Evolutionary conservation across 805 yeast genomes (phyloP), one percentile per base, ranked within the genome.

Genomic region (Jamesozyma piceae): DNA sequence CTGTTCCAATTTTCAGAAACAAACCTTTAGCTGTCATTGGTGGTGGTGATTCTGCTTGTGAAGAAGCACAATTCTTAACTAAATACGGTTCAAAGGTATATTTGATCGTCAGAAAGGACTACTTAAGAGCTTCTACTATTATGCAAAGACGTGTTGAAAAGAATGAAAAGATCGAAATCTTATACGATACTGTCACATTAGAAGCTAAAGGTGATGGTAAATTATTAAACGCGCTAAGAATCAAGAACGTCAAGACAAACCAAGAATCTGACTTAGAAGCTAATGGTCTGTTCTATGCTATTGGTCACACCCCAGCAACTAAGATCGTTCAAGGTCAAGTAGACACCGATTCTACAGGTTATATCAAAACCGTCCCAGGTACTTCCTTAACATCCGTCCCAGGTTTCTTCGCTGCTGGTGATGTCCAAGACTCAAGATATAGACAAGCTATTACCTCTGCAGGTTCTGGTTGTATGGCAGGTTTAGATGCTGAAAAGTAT

Each of bases 401-500:
- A 59, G 97, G 97, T 63, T 85, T 92, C 48, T 92, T 83, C 55
- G 98, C 98, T 46, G 98, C 98, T 47, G 98, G 98, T 69, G 98
- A 92, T 62, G 98, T 92, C 45, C 98, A 92, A 70, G 98, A 92
- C 69, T 82, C 86, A 66, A 78, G 77, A 64, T 92, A 90, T 69
- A 86, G 98, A 79, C 98, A 92, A 73, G 98, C 98, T 46, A 87
- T 92, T 61, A 92, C 98, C 33, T 88, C 97, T 65, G 98, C 98
- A n/a, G 98, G 98, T 61, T 76, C 95, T 50, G 98, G 98, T 50
- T 92, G 98, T 75, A 90, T 89, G 97, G 98, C 98, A 58, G 98
- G 95, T 47, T 75, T 92, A 48, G 97, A 92, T 58, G 86, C 90
- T 60, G 97, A 89, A 71, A 82, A 78, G 65, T 83, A 74, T 65